Percentiles rank a stretch among this genome's conserved stretches.
Evolutionary conservation across 2,329 filamentous ascomycete species (phyloP).

Genomic region (Curvularia verruculosa): DNA sequence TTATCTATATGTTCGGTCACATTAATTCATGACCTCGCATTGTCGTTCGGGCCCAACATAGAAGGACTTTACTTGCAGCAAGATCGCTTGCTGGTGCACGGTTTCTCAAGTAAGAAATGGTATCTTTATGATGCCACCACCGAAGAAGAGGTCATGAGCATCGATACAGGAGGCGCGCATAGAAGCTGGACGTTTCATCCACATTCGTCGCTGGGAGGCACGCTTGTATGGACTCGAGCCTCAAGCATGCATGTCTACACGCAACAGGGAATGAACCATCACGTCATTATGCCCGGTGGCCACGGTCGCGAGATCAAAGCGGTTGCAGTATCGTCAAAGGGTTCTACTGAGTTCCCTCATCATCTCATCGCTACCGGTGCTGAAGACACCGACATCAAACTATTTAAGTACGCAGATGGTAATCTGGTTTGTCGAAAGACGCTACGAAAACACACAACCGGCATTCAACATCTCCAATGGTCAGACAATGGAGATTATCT

Average conservation of each 20-base stretch:
- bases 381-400: slow-evolving; percentile 75
- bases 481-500: slow-evolving; percentile 69
- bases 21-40: slow-evolving; percentile 70
- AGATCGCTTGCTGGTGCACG: slow-evolving; percentile 69
- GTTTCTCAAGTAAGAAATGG: slow-evolving; percentile 81
- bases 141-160: slow-evolving; percentile 70
- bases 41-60: slow-evolving; percentile 76
- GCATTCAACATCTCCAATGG: slow-evolving; percentile 83
- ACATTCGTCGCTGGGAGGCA: slow-evolving; percentile 46
- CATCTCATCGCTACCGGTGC: slow-evolving; percentile 69
- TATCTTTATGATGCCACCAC: slow-evolving; percentile 78
- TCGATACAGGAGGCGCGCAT: slow-evolving; percentile 86
- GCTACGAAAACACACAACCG: slow-evolving; percentile 78
- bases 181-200: slow-evolving; percentile 70
- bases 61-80: slow-evolving; percentile 70
- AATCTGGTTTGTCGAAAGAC: slow-evolving; percentile 63
- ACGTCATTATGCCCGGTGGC: slow-evolving; percentile 67
- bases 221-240: slow-evolving; percentile 78
- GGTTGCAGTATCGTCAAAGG: slow-evolving; percentile 54
- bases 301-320: slow-evolving; percentile 88
- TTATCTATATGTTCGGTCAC: slow-evolving; percentile 26
- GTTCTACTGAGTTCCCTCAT: slow-evolving; percentile 8
- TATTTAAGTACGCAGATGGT: slow-evolving; percentile 62
- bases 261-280: slow-evolving; percentile 51
- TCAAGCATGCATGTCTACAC: slow-evolving; percentile 57